Conservation (phyloP, 2,329 filamentous ascomycete species). For the Exophiala dermatitidis region DNA sequence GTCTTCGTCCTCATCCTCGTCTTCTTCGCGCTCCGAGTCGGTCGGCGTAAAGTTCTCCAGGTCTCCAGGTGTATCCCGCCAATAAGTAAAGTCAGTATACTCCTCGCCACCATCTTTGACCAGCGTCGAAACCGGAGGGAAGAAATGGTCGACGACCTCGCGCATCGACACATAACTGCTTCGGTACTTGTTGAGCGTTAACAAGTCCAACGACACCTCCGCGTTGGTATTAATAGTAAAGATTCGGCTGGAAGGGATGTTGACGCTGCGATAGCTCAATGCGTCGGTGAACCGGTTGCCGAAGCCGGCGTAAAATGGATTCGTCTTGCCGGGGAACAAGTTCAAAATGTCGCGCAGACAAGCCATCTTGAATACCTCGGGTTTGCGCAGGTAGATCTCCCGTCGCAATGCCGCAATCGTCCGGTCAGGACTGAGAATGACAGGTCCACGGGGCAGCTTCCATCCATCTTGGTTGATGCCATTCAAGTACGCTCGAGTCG, state of each 20-base stretch:
- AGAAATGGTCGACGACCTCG: slow-evolving; percentile 96
- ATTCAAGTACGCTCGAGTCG: slow-evolving; percentile 78
- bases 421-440: slow-evolving; percentile 88
- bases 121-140: slow-evolving; percentile 80
- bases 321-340: slow-evolving; percentile 68
- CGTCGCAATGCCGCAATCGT: slow-evolving; percentile 88
- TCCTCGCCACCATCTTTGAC: slow-evolving; percentile 86
- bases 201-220: slow-evolving; percentile 82
- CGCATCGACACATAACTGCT: slow-evolving; percentile 96
- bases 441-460: slow-evolving; percentile 78
- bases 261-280: slow-evolving; percentile 89
- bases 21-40: slow-evolving; percentile 52
- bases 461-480: slow-evolving; percentile 85
- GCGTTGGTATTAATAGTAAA: slow-evolving; percentile 99
- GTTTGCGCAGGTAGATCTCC: slow-evolving; percentile 91
- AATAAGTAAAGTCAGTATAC: slow-evolving; percentile 96
- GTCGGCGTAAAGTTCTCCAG: slow-evolving; percentile 83
- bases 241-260: slow-evolving; percentile 87
- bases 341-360: slow-evolving; percentile 89
- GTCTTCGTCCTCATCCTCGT: slow-evolving; percentile 39
- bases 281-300: slow-evolving; percentile 95
- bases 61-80: slow-evolving; percentile 77
- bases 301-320: slow-evolving; percentile 93
- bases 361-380: slow-evolving; percentile 99
- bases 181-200: slow-evolving; percentile 89